Conservation (phyloP, 2,329 filamentous ascomycete species). For the Capronia americana region DNA sequence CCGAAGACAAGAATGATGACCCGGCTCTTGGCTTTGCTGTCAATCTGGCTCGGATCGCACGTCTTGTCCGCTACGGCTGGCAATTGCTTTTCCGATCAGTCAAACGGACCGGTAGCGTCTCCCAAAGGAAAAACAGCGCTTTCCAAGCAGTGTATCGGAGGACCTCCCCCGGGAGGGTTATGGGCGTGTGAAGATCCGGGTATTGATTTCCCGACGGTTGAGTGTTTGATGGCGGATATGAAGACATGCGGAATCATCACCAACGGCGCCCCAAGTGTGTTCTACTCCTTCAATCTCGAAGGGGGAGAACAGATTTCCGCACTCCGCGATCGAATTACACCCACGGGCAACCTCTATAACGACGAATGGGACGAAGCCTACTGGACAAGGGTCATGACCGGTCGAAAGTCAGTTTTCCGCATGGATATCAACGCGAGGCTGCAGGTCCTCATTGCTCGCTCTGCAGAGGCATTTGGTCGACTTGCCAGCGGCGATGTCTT, state of each 20-base stretch:
- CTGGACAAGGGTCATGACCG: neutral
- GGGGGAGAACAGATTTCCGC: neutral
- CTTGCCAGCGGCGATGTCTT: conserved; percentile 4
- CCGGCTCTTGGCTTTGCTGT: conserved; percentile 4
- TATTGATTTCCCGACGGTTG: conserved; percentile 1
- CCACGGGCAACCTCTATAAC: neutral
- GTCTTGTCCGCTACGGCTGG: conserved; percentile 4
- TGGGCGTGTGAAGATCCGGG: conserved; percentile 4
- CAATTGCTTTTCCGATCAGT: conserved; percentile 5
- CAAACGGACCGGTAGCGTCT: neutral
- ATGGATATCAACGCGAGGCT: neutral
- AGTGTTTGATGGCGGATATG: conserved; percentile 4
- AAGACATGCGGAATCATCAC: conserved; percentile 4
- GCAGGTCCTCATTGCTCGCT: neutral
- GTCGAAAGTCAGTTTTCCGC: neutral
- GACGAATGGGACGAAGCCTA: neutral
- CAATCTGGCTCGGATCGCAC: neutral
- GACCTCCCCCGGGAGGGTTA: neutral
- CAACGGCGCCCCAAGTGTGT: conserved; percentile 1
- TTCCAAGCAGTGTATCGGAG: neutral
- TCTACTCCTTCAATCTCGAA: conserved; percentile 1
- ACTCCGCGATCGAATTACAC: neutral
- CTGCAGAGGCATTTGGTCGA: conserved; percentile 8
- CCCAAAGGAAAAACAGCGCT: neutral
- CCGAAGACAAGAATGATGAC: neutral